Percentiles rank a stretch among this genome's conserved stretches.
These are phyloP conservation scores for Talaromyces verruculosus DNA, from an alignment of 2,329 filamentous ascomycete species.

Conservation along the genomic window DNA sequence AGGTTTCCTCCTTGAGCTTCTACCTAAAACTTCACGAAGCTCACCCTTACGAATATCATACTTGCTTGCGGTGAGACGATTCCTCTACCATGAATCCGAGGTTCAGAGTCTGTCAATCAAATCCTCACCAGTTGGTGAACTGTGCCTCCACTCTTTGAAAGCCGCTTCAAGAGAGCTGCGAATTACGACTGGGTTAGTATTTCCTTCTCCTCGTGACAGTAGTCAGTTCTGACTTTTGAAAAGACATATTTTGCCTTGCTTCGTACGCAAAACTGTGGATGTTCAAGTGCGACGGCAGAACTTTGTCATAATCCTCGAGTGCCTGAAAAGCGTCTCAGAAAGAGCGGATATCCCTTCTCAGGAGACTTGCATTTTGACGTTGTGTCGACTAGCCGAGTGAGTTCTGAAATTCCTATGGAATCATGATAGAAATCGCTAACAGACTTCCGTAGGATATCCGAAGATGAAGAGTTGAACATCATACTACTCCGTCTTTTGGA, in stretches of 20 bases:
- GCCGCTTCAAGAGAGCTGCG: constrained; percentile 84
- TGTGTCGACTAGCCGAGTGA: constrained; percentile 77
- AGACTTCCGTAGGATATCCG: constrained; percentile 56
- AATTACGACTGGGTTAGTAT: constrained; percentile 67
- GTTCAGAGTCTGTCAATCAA: constrained; percentile 64
- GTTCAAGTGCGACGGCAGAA: constrained; percentile 60
- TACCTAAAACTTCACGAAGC: constrained; percentile 48
- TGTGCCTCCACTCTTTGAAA: constrained; percentile 76
- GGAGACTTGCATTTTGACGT: constrained; percentile 81
- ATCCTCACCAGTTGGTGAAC: constrained; percentile 68
- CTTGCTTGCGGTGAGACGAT: constrained; percentile 68
- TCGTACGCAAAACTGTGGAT: constrained; percentile 56
- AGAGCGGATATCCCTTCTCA: constrained; percentile 66
- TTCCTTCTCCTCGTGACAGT: neutral
- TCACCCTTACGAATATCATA: constrained; percentile 66
- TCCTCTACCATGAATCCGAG: constrained; percentile 66
- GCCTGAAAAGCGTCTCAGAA: constrained; percentile 70
- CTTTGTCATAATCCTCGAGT: constrained; percentile 66
- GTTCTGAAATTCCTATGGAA: constrained; percentile 23
- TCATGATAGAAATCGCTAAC: constrained; percentile 5
- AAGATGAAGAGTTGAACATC: constrained; percentile 81
- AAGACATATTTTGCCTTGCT: constrained; percentile 65
- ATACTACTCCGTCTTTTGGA: constrained; percentile 80
- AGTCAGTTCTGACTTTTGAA: constrained; percentile 17
- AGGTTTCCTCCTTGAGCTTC: constrained; percentile 46